Evolutionary conservation across 2,329 filamentous ascomycete species (phyloP).

Genomic region (Leptographium procerum): DNA sequence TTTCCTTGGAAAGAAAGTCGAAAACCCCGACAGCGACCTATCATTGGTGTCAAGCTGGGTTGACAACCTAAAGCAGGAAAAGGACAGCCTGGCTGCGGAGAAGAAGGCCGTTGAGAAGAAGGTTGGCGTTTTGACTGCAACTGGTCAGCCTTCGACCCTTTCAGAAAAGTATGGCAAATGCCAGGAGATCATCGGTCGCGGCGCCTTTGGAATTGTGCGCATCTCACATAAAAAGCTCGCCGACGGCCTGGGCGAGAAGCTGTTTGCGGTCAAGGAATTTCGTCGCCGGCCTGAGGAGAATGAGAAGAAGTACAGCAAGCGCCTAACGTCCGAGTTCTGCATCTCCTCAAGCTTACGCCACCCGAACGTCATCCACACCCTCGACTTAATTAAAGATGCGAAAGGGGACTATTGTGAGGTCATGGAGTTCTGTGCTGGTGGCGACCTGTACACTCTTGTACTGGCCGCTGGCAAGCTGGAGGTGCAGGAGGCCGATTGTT

Average conservation of each 20-base stretch:
- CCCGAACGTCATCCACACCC: slow-evolving; percentile 94
- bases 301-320: slow-evolving; percentile 95
- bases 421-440: slow-evolving; percentile 97
- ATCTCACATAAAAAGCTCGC: slow-evolving; percentile 94
- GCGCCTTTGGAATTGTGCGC: slow-evolving; percentile 92
- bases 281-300: slow-evolving; percentile 88
- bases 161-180: slow-evolving; percentile 98
- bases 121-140: neutral
- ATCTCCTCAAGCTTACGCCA: slow-evolving; percentile 95
- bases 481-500: slow-evolving; percentile 88
- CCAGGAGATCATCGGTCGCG: slow-evolving; percentile 90
- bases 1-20: slow-evolving; percentile 73
- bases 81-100: slow-evolving; percentile 62
- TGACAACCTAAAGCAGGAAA: slow-evolving; percentile 81
- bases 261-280: slow-evolving; percentile 98
- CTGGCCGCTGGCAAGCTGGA: slow-evolving; percentile 85
- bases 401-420: slow-evolving; percentile 98
- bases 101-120: slow-evolving; percentile 28
- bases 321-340: slow-evolving; percentile 93
- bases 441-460: slow-evolving; percentile 88
- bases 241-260: slow-evolving; percentile 69
- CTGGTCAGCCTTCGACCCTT: slow-evolving; percentile 44
- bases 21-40: slow-evolving; percentile 66
- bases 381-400: slow-evolving; percentile 87
- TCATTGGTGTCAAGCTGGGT: slow-evolving; percentile 95